Conservation (phyloP, 179 eudicot species). For the Nepenthes alata region DNA sequence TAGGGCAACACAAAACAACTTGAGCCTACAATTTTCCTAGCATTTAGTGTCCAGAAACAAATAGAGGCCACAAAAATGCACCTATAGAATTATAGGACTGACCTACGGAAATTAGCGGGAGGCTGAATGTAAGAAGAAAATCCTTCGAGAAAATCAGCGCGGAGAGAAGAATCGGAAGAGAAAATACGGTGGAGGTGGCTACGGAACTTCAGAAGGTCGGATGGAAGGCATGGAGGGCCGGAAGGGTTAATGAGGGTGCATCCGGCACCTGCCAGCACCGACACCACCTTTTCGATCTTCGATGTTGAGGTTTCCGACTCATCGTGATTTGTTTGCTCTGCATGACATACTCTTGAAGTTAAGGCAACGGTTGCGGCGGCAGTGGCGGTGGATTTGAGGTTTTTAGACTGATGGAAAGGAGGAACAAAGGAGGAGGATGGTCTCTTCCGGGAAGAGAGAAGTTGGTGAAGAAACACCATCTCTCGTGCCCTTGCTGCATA, state of each 20-base stretch:
- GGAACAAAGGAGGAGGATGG: constrained; percentile 30
- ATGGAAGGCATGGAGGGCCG: constrained; percentile 39
- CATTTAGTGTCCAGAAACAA: too few species aligned
- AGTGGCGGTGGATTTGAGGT: constrained; percentile 22
- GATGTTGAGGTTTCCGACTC: constrained; percentile 14
- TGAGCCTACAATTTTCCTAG: too few species aligned
- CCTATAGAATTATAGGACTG: neutral
- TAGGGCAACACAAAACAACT: too few species aligned
- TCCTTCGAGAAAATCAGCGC: constrained; percentile 28
- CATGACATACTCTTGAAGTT: neutral
- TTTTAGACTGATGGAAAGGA: constrained; percentile 22
- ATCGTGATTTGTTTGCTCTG: neutral
- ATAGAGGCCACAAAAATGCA: too few species aligned
- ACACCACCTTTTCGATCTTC: constrained; percentile 19
- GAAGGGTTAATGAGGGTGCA: constrained; percentile 36
- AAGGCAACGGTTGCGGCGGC: constrained; percentile 9
- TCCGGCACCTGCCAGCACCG: constrained; percentile 42
- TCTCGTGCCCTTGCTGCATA: neutral
- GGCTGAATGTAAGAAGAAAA: constrained; percentile 26
- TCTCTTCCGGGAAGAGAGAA: constrained; percentile 27
- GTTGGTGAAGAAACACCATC: constrained; percentile 22
- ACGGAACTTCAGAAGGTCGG: constrained; percentile 29
- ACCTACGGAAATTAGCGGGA: constrained; percentile 33
- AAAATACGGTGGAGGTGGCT: constrained; percentile 19
- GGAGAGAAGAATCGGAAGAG: constrained; percentile 19